These are phyloP conservation scores for Thielaviopsis musarum DNA, from an alignment of 2,329 filamentous ascomycete genomes.

Conservation along the genomic window DNA sequence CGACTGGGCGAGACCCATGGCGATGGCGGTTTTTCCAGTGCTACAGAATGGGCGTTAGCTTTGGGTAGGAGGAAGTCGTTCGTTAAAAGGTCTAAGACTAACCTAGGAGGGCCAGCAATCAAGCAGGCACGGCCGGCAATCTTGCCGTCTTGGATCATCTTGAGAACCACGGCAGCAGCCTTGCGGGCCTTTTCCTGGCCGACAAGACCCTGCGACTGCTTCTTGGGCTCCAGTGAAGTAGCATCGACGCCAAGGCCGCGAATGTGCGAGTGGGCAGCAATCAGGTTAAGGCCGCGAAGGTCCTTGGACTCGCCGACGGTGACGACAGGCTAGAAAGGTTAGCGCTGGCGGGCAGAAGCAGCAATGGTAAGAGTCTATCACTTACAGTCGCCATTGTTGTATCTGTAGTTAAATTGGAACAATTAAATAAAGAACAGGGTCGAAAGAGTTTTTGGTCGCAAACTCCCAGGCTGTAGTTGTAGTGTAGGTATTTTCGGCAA, in stretches of 20 bases:
- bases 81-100: conserved; percentile 14
- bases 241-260: conserved; percentile 85
- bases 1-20: conserved; percentile 97
- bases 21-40: conserved; percentile 95
- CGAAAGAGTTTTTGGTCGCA: neutral
- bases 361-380: conserved; percentile 12
- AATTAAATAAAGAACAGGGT: neutral
- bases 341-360: conserved; percentile 3
- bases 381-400: conserved; percentile 36
- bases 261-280: conserved; percentile 96
- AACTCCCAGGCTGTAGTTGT: neutral
- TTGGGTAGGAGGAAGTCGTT: neutral
- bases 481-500: neutral
- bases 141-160: conserved; percentile 98
- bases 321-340: conserved; percentile 33
- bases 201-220: conserved; percentile 78
- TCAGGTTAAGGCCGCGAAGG: conserved; percentile 89
- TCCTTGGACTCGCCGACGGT: conserved; percentile 93
- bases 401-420: neutral
- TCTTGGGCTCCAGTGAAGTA: conserved; percentile 74
- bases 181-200: conserved; percentile 94
- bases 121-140: conserved; percentile 90
- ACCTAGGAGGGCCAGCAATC: conserved; percentile 84
- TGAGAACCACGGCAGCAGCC: conserved; percentile 85
- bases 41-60: conserved; percentile 26